phyloP scores from a whole-genome alignment of 768 basidiomycete genomes.

The Tulasnella sp. region DNA sequence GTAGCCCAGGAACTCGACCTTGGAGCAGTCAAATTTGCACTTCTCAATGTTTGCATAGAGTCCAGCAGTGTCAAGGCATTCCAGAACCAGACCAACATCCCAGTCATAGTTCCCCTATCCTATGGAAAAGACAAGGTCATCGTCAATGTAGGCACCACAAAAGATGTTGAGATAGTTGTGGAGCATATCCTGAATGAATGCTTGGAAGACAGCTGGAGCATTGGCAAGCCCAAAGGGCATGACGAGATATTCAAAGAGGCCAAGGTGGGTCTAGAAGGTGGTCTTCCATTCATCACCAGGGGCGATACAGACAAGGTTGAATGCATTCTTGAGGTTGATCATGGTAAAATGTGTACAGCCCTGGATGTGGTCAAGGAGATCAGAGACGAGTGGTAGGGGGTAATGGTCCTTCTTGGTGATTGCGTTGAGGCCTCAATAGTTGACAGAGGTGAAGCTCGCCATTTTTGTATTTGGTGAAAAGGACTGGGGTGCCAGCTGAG shows the following conservation, averaged over 20 bases:
- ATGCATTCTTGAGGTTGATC: constrained; percentile 6
- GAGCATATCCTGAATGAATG: constrained; percentile 20
- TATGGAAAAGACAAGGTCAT: constrained; percentile 19
- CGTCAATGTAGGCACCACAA: constrained; percentile 21
- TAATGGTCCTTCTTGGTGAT: not conserved
- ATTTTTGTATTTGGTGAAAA: constrained; percentile 21
- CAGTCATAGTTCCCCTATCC: constrained; percentile 12
- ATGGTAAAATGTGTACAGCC: not conserved
- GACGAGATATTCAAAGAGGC: constrained; percentile 19
- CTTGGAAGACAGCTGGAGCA: constrained; percentile 22
- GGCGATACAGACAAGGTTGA: constrained; percentile 12
- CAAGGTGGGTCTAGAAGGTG: constrained; percentile 24
- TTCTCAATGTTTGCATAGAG: constrained; percentile 21
- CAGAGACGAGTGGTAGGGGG: not conserved
- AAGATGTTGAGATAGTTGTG: constrained; percentile 15
- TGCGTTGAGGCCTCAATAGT: not conserved
- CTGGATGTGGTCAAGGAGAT: not conserved
- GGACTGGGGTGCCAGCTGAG: constrained; percentile 20
- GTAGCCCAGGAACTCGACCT: constrained; percentile 20
- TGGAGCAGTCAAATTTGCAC: constrained; percentile 15
- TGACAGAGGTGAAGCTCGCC: not conserved
- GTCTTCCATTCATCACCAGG: too few relatives aligned
- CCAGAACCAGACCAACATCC: constrained; percentile 19
- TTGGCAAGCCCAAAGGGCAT: constrained; percentile 24
- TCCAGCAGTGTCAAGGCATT: constrained; percentile 10